Evolutionary conservation across 2,329 filamentous ascomycete species (phyloP).

Genomic region (Trichophaea hybrida): DNA sequence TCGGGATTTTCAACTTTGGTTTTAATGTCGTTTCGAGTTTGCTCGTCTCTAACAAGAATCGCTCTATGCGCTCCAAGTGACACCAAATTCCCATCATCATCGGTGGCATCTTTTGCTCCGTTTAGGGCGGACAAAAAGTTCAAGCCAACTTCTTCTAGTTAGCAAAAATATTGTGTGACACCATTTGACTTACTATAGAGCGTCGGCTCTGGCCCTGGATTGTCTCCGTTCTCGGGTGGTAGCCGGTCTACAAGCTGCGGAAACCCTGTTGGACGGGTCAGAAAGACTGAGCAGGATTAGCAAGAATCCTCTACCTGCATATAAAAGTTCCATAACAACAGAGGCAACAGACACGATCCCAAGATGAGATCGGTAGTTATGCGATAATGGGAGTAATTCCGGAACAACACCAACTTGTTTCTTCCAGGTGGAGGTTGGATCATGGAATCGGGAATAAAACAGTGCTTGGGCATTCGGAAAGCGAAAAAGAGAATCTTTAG

Average conservation of each 20-base stretch:
- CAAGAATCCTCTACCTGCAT: background rate
- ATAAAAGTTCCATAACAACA: constrained; percentile 28
- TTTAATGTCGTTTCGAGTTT: constrained; percentile 24
- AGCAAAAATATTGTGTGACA: background rate
- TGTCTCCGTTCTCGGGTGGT: too few species aligned
- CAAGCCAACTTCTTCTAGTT: background rate
- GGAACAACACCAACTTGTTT: constrained; percentile 11
- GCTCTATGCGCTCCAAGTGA: constrained; percentile 29
- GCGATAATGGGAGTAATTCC: constrained; percentile 26
- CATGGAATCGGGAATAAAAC: background rate
- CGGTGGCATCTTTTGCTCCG: background rate
- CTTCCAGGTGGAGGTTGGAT: background rate
- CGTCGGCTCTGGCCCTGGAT: too few species aligned
- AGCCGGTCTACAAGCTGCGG: too few species aligned
- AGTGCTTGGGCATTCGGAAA: background rate
- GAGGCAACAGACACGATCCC: constrained; percentile 29
- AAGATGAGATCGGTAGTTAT: constrained; percentile 30
- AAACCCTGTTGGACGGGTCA: too few species aligned
- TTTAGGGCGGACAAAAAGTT: background rate
- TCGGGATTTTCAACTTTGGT: constrained; percentile 25
- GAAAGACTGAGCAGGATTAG: background rate
- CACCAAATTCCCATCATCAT: background rate
- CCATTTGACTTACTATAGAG: too few species aligned
- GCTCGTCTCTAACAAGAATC: constrained; percentile 29
- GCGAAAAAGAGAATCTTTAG: background rate